These are phyloP conservation scores for Moricandia moricandioides DNA, from an alignment of 345 rosid species.

Conservation along the genomic window DNA sequence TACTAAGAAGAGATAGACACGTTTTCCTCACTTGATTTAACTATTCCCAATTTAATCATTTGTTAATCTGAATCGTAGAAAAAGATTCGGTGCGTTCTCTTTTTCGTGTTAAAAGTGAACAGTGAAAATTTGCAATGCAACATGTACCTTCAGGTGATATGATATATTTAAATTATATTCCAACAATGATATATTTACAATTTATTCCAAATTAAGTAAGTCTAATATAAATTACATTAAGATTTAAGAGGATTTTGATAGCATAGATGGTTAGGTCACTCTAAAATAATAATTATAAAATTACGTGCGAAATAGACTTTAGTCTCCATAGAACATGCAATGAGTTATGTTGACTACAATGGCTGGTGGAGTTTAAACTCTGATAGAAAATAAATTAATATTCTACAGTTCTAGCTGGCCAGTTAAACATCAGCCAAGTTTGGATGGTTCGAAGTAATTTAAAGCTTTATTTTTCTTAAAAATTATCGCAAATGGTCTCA, in stretches of 20 bases:
- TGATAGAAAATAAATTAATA: neutral
- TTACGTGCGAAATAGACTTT: neutral
- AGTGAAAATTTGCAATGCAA: neutral
- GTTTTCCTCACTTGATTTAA: slow-evolving; percentile 17
- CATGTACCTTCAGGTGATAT: neutral
- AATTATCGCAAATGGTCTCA: neutral
- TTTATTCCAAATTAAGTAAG: neutral
- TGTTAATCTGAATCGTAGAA: neutral
- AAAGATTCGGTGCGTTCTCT: neutral
- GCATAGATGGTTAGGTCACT: neutral
- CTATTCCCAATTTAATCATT: slow-evolving; percentile 4
- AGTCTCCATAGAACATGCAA: neutral
- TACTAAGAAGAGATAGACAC: slow-evolving; percentile 25
- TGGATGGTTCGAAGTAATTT: neutral
- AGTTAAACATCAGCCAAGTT: neutral
- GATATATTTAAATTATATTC: neutral
- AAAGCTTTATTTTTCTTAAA: neutral
- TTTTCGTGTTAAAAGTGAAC: neutral
- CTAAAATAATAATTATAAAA: neutral
- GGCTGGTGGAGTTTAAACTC: neutral
- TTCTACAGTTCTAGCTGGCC: neutral
- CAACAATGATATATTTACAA: neutral
- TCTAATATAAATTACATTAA: neutral
- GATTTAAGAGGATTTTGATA: neutral
- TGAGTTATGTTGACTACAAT: neutral